phyloP scores from a whole-genome alignment of 441 rosid species.

The Breynia disticha region DNA sequence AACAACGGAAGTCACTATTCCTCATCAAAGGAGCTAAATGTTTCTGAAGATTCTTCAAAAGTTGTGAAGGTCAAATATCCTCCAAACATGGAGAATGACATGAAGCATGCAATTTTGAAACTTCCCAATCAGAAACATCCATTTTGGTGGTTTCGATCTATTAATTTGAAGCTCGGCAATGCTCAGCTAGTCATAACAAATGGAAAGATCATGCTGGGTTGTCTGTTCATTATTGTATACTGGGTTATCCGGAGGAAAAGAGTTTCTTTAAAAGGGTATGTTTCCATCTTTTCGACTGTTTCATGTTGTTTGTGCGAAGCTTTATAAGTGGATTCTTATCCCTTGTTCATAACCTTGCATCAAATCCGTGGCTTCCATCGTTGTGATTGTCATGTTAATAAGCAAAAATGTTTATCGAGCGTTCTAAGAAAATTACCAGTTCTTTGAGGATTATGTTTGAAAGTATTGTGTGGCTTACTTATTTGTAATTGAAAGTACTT shows the following conservation, averaged over 20 bases:
- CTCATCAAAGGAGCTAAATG: constrained; percentile 18
- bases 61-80: constrained; percentile 16
- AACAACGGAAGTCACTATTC: constrained; percentile 16
- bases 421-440: not conserved
- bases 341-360: constrained; percentile 2
- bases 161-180: constrained; percentile 51
- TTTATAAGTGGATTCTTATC: not conserved
- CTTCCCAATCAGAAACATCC: constrained; percentile 26
- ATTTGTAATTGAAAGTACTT: not conserved
- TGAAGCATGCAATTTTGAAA: constrained; percentile 34
- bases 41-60: constrained; percentile 22
- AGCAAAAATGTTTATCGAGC: not conserved
- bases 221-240: constrained; percentile 38
- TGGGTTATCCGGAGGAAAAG: constrained; percentile 43
- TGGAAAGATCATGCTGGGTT: constrained; percentile 54
- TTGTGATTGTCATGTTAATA: not conserved
- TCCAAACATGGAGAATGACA: constrained; percentile 22
- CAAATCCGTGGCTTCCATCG: not conserved
- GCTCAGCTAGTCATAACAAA: constrained; percentile 35
- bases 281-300: constrained; percentile 11
- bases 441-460: not conserved
- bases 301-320: not conserved
- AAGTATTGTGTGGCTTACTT: not conserved
- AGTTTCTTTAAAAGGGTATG: constrained; percentile 47
- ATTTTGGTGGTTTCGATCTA: constrained; percentile 46